Conservation (phyloP, 306 rosid species). For the Medicago arabica region DNA sequence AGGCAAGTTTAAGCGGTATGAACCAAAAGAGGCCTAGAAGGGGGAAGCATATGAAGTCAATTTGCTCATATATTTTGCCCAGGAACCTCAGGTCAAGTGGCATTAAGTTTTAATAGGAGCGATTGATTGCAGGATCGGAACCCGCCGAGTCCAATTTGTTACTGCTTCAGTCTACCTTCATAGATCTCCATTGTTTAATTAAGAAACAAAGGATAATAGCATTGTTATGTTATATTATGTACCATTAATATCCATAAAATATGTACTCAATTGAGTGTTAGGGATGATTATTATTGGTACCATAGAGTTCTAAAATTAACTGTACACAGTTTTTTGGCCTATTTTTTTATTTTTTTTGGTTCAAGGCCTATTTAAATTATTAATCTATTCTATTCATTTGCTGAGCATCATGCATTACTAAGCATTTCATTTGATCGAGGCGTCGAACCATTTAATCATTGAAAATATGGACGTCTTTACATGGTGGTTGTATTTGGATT, state of each 20-base stretch:
- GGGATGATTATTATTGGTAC: conserved; percentile 16
- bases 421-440: not conserved
- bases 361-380: conserved; percentile 14
- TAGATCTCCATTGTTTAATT: conserved; percentile 7
- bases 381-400: not conserved
- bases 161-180: conserved; percentile 13
- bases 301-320: not conserved
- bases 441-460: conserved; percentile 6
- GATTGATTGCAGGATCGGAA: not conserved
- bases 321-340: not conserved
- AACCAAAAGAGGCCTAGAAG: conserved; percentile 52
- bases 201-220: conserved; percentile 46
- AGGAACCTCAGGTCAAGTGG: conserved; percentile 9
- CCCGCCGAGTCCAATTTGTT: not conserved
- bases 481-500: conserved; percentile 32
- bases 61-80: conserved; percentile 59
- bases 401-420: not conserved
- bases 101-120: conserved; percentile 13
- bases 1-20: conserved; percentile 59
- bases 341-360: too few relatives aligned
- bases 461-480: not conserved
- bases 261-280: conserved; percentile 44
- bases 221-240: conserved; percentile 56
- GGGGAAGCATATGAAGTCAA: conserved; percentile 71
- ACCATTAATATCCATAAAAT: conserved; percentile 55